These are phyloP conservation scores for Cercospora zeae-maydis DNA, from an alignment of 2,329 filamentous ascomycete genomes.

Conservation along the genomic window DNA sequence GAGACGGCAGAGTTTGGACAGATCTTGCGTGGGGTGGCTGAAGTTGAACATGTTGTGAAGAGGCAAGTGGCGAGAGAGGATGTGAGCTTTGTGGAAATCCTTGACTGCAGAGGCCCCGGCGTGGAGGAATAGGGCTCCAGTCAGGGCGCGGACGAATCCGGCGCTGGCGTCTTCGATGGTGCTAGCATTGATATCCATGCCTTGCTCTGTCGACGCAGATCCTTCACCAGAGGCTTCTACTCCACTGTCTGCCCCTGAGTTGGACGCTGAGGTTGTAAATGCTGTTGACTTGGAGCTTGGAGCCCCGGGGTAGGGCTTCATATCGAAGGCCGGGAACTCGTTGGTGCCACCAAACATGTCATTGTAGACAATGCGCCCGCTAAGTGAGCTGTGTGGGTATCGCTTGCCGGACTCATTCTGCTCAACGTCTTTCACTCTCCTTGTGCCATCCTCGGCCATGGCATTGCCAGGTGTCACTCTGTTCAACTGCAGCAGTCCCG, in stretches of 20 bases:
- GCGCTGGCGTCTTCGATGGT: conserved; percentile 61
- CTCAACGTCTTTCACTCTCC: conserved; percentile 35
- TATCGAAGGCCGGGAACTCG: conserved; percentile 26
- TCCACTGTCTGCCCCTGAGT: not conserved
- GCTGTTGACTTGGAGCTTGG: conserved; percentile 12
- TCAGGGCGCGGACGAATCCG: conserved; percentile 75
- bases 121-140: conserved; percentile 83
- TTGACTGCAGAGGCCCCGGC: conserved; percentile 74
- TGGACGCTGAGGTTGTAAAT: not conserved
- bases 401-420: conserved; percentile 34
- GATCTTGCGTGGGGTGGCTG: conserved; percentile 75
- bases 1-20: conserved; percentile 75
- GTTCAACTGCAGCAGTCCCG: conserved; percentile 80
- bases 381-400: conserved; percentile 44
- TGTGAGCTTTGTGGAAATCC: conserved; percentile 76
- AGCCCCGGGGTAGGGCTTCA: conserved; percentile 25
- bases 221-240: conserved; percentile 4
- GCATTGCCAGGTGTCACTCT: conserved; percentile 44
- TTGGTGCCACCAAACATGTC: conserved; percentile 76
- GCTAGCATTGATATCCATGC: conserved; percentile 32
- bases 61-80: conserved; percentile 52
- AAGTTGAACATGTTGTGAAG: conserved; percentile 79
- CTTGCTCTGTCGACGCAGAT: not conserved
- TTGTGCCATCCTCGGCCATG: conserved; percentile 33
- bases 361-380: conserved; percentile 74